These are phyloP conservation scores for Diaporthe caulivora DNA, from an alignment of 2,329 filamentous ascomycete genomes.

Conservation along the genomic window DNA sequence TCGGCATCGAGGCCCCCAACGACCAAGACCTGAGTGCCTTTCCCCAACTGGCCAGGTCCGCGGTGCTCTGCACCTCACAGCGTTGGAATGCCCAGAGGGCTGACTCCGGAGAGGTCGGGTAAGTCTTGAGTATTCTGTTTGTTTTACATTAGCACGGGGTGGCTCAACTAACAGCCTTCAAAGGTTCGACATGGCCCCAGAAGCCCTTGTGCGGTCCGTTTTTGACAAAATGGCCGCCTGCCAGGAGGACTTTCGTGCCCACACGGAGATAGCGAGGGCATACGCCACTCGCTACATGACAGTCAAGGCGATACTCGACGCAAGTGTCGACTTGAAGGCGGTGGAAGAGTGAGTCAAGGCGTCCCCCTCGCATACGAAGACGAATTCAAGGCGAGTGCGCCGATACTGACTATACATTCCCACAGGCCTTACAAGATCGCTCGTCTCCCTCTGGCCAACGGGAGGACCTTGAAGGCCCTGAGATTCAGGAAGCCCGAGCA, in stretches of 20 bases:
- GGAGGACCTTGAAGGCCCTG: too few relatives aligned
- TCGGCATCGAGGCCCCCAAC: background rate
- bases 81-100: background rate
- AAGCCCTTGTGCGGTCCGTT: background rate
- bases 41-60: background rate
- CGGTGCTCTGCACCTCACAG: accelerated
- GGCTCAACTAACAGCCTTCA: background rate
- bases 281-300: background rate
- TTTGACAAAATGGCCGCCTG: background rate
- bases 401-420: background rate
- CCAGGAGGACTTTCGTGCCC: background rate
- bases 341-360: background rate
- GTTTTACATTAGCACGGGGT: too few relatives aligned
- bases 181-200: background rate
- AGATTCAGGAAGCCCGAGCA: too few relatives aligned
- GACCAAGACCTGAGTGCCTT: background rate
- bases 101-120: background rate
- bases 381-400: background rate
- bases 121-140: background rate
- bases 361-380: accelerated
- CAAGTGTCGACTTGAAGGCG: background rate
- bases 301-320: background rate
- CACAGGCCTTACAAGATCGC: background rate
- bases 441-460: background rate
- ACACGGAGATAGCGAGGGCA: background rate